Evolutionary conservation across 164 flowering plant genomes (phyloP).

Genomic region (Hamamelis virginiana): DNA sequence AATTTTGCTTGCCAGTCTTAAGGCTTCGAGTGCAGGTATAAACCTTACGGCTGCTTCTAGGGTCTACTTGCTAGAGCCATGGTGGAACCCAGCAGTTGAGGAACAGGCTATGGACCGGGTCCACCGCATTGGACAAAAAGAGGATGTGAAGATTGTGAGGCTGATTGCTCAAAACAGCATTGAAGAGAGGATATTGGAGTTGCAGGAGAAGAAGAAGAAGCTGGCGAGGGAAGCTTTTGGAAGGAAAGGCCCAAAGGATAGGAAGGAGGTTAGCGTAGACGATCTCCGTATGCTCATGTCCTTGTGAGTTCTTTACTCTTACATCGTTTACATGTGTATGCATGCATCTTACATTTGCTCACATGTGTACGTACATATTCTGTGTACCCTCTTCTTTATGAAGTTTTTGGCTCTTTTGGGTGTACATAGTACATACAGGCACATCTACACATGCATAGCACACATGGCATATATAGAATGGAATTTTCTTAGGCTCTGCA

Average conservation of each 20-base stretch:
- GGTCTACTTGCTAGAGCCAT: constrained; percentile 86
- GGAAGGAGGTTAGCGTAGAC: constrained; percentile 43
- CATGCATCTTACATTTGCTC: too few species aligned
- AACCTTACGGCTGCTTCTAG: constrained; percentile 80
- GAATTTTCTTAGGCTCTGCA: too few species aligned
- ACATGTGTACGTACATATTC: too few species aligned
- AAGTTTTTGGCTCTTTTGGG: too few species aligned
- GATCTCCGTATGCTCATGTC: constrained; percentile 66
- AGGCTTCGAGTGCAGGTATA: constrained; percentile 77
- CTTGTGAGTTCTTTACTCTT: constrained; percentile 32
- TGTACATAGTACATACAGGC: too few species aligned
- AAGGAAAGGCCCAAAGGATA: constrained; percentile 37
- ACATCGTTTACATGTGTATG: too few species aligned
- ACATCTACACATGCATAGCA: too few species aligned
- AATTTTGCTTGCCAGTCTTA: constrained; percentile 77
- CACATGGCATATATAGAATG: too few species aligned
- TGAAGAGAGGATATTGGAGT: constrained; percentile 76
- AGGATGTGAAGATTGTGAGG: constrained; percentile 76
- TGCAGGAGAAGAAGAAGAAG: constrained; percentile 77
- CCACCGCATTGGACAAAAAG: constrained; percentile 83
- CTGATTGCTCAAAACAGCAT: constrained; percentile 68
- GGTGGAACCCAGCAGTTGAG: constrained; percentile 98
- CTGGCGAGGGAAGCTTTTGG: constrained; percentile 69
- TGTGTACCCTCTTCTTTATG: too few species aligned
- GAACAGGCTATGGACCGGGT: constrained; percentile 97